These are phyloP conservation scores for Corylus avellana DNA, from an alignment of 306 rosid species.

Conservation along the genomic window DNA sequence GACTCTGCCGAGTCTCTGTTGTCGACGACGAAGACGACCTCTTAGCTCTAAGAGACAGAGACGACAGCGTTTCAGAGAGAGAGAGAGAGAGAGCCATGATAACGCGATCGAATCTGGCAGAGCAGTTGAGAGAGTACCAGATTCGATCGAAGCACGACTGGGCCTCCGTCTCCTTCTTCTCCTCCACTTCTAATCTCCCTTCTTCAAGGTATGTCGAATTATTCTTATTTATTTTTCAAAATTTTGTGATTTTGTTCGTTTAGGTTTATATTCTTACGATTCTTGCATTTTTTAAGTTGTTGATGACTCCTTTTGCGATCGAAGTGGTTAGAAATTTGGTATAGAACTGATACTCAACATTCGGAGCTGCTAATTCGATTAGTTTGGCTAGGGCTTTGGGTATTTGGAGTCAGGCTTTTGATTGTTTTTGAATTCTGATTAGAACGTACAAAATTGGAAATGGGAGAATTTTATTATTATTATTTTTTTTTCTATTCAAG, in stretches of 20 bases:
- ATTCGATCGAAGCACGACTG: slow-evolving; percentile 98
- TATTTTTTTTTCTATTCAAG: too few relatives aligned
- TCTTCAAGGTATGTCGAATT: slow-evolving; percentile 63
- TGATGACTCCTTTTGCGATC: not conserved
- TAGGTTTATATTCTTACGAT: not conserved
- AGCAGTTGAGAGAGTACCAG: slow-evolving; percentile 96
- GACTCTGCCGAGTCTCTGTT: slow-evolving; percentile 33
- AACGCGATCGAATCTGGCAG: slow-evolving; percentile 99
- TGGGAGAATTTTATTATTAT: not conserved
- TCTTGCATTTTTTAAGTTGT: not conserved
- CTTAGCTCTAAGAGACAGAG: slow-evolving; percentile 19
- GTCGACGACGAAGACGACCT: slow-evolving; percentile 14
- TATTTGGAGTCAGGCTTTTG: slow-evolving; percentile 1
- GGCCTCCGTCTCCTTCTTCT: slow-evolving; percentile 98
- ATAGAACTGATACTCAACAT: slow-evolving; percentile 5
- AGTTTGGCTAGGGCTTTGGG: not conserved
- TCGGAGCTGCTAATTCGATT: slow-evolving; percentile 17
- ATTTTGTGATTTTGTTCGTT: not conserved
- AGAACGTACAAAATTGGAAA: not conserved
- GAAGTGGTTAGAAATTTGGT: not conserved
- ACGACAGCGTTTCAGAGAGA: slow-evolving; percentile 29
- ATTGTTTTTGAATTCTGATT: not conserved
- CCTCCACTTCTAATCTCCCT: slow-evolving; percentile 73
- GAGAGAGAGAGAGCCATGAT: slow-evolving; percentile 57
- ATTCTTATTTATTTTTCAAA: not conserved